Evolutionary conservation across 768 basidiomycete genomes (phyloP).

Genomic region (Dioszegia aurantiaca): DNA sequence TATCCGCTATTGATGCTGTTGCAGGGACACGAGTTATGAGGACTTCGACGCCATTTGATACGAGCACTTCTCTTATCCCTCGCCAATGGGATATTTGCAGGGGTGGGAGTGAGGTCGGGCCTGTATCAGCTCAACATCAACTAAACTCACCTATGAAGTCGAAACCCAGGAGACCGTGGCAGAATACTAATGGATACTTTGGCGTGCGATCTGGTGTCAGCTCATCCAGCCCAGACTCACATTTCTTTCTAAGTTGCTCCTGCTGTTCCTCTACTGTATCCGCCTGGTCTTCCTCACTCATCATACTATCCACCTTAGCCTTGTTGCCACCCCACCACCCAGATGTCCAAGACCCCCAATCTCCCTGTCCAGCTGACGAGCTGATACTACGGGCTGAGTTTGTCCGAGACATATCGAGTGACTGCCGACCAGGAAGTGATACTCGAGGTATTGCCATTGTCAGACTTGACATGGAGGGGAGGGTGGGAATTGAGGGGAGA

Average conservation of each 20-base stretch:
- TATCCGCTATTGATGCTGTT: conserved; percentile 78
- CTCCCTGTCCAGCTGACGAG: conserved; percentile 24
- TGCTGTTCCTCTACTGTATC: conserved; percentile 58
- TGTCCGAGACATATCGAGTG: conserved; percentile 1
- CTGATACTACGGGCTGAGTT: conserved; percentile 24
- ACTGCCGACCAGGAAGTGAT: conserved; percentile 8
- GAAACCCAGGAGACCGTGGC: conserved; percentile 75
- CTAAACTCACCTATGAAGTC: conserved; percentile 41
- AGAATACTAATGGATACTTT: conserved; percentile 84
- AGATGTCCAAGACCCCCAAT: conserved; percentile 36
- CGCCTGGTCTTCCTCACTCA: conserved; percentile 60
- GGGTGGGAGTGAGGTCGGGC: conserved; percentile 35
- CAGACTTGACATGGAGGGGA: conserved; percentile 3
- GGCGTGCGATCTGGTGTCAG: conserved; percentile 68
- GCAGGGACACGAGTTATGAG: conserved; percentile 92
- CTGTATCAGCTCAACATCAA: conserved; percentile 22
- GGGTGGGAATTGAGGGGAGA: not conserved
- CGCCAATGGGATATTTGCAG: conserved; percentile 92
- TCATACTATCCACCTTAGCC: conserved; percentile 55
- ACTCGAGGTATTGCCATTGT: not conserved
- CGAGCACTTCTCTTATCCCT: conserved; percentile 88
- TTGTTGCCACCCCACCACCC: conserved; percentile 55
- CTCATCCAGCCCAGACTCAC: conserved; percentile 54
- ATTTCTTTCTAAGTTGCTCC: conserved; percentile 60
- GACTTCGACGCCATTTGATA: conserved; percentile 82